Base-by-base conservation (phyloP, 2,329 filamentous ascomycete genomes). In the Talaromyces sp. region DNA sequence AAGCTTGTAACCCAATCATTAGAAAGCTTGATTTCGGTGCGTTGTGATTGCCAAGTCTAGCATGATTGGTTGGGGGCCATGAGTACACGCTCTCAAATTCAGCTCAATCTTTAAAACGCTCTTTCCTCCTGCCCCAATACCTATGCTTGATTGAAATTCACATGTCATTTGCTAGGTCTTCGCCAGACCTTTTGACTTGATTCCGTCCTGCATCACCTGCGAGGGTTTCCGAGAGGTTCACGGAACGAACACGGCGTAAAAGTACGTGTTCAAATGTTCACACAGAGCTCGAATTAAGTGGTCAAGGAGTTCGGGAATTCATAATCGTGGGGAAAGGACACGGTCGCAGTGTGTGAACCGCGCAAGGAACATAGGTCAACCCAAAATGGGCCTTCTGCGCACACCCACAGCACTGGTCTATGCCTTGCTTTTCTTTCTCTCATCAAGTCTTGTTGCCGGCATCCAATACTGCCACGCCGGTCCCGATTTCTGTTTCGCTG, bases 341-440 rank as follows among this genome's bases (percentile, higher is more conserved):
- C 25, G 28, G 28, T 8, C 28, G 25, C 25, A 45, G 45, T 11
- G 45, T 11, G 31, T 37, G 33, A 37, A 22, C 19, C 5, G 5
- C 15, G 48, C 48, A 13, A n/a, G 31, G 25, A 15, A 39, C 10
- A 17, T 17, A 39, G 2, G 13, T 37, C 10, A n/a, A 25, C n/a
- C 6, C 19, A 48, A 40, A 33, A 56, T 56, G 54, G 54, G 33
- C 10, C 22, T 28, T 25, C 40, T 50, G n/a, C 43, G 28, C 43
- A 19, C 17, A 33, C 21, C 54, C 22, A 39, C 45, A 25, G 46
- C 46, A 11, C 31, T 55, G 36, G 7, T 56, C 22, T 56, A 31
- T 37, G 19, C 36, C 31, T 28, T 56, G 11, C 43, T 59, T 62
- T 53, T 60, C 45, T 63, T 65, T 59, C 58, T 65, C 35, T 62